Evolutionary conservation across 73 alveolate species (phyloP), one percentile per base, ranked within the genome.

Genomic region (Blepharisma stoltei): DNA sequence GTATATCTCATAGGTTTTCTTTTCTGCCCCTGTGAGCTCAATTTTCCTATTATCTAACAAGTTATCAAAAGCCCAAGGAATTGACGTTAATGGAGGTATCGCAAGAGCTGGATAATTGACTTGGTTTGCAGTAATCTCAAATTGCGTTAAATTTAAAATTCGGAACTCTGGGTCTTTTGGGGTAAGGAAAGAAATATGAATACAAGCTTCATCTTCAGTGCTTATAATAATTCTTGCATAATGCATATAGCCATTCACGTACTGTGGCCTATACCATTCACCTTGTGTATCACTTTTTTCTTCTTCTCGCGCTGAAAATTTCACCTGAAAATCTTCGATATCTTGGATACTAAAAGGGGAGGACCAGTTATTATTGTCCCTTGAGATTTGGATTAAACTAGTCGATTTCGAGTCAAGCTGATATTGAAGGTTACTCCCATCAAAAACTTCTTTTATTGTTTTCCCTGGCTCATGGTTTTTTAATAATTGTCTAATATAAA

Each of bases 151-250:
- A 53, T 69, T 69, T 2, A 14, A 9, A 18, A 69, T 43, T 46
- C 37, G 1, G 43, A 69, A 69, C 6, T 69, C 79, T 44, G 79
- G 79, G 69, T 69, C 27, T 2, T 71, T 71, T 6, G 95, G 95
- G 23, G 66, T 77, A 21, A 54, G 44, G 6, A 88, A 37, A 32
- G 76, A 37, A 8, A 80, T 76, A 45, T 77, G 85, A 7, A 87
- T 71, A 54, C 91, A 54, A 38, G 95, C 91, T 67, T 88, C 89
- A 67, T 88, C 92, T 52, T 88, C 73, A 4, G 95, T 77, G 6
- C 78, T 84, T 6, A 88, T 55, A 32, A 65, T 78, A 6, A 84
- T 84, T 80, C 92, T 70, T 11, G 81, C 78, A 45, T 52, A 49
- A 41, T 80, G 81, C 20, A 70, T 55, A 25, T 43, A 44, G 60